phyloP scores from a whole-genome alignment of 257 asterid species.

The Ajuga chamaepitys region DNA sequence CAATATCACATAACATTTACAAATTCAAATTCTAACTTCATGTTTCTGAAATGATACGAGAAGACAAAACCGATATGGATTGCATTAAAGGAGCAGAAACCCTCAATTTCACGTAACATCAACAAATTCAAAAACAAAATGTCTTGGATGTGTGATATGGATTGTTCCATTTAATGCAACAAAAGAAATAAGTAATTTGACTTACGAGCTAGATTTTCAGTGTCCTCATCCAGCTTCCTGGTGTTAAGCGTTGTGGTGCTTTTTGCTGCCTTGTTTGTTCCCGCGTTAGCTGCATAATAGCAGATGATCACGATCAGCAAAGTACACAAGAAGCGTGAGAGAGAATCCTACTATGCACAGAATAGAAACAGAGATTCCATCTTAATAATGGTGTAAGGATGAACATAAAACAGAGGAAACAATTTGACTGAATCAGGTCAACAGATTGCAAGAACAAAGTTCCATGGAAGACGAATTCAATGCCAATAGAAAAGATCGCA shows the following conservation, averaged over 20 bases:
- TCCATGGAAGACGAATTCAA: not conserved
- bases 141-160: not conserved
- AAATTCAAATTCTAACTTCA: too few species aligned
- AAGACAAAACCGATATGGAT: too few species aligned
- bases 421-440: not conserved
- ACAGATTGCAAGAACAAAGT: not conserved
- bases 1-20: too few species aligned
- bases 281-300: slow-evolving; percentile 66
- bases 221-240: slow-evolving; percentile 89
- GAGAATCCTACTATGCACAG: not conserved
- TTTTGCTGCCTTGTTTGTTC: slow-evolving; percentile 82
- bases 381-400: not conserved
- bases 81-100: not conserved
- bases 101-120: too few species aligned
- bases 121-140: too few species aligned
- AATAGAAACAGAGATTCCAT: not conserved
- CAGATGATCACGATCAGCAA: slow-evolving; percentile 3
- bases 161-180: not conserved
- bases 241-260: slow-evolving; percentile 71
- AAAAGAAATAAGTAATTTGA: slow-evolving; percentile 14
- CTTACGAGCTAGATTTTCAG: slow-evolving; percentile 90
- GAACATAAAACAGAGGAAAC: not conserved
- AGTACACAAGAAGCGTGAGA: not conserved
- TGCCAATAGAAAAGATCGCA: not conserved
- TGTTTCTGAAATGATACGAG: too few species aligned